phyloP scores from a whole-genome alignment of 83 land plant genomes.

The Isoetes engelmannii region DNA sequence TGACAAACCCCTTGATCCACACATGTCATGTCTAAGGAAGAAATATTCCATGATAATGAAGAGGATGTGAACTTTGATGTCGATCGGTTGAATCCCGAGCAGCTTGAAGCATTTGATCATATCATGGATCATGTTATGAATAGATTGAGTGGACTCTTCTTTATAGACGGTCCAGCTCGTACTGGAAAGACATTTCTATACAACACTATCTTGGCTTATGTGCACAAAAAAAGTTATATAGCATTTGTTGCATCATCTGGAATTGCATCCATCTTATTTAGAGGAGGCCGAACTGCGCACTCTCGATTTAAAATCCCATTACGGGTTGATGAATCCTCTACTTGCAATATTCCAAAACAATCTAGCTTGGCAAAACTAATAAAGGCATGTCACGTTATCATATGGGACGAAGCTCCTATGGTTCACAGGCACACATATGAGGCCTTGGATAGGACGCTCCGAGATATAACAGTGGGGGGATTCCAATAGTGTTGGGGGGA shows the following conservation, averaged over 20 bases:
- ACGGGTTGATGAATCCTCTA: not conserved
- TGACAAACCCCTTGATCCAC: not conserved
- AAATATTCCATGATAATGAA: not conserved
- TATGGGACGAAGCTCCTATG: slow-evolving; percentile 38
- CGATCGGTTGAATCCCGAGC: not conserved
- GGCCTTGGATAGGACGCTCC: slow-evolving; percentile 12
- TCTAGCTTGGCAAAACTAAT: slow-evolving; percentile 5
- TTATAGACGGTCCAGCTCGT: slow-evolving; percentile 27
- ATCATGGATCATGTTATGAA: not conserved
- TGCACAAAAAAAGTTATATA: not conserved
- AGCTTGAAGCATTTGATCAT: not conserved
- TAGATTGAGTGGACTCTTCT: slow-evolving; percentile 4
- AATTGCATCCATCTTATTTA: slow-evolving; percentile 16
- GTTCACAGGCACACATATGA: slow-evolving; percentile 13
- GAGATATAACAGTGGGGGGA: slow-evolving; percentile 7
- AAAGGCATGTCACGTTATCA: slow-evolving; percentile 6
- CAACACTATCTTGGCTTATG: slow-evolving; percentile 6
- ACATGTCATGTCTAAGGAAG: not conserved
- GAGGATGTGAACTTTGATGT: not conserved
- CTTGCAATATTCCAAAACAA: slow-evolving; percentile 14
- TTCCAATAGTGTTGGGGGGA: no score
- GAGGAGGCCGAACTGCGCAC: slow-evolving; percentile 18
- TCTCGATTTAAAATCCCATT: slow-evolving; percentile 27
- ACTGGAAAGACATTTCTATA: slow-evolving; percentile 27
- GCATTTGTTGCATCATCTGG: slow-evolving; percentile 19